Evolutionary conservation across 495 filamentous ascomycete genomes (phyloP), one percentile per base, ranked within the genome.

Genomic region (Podospora conica): DNA sequence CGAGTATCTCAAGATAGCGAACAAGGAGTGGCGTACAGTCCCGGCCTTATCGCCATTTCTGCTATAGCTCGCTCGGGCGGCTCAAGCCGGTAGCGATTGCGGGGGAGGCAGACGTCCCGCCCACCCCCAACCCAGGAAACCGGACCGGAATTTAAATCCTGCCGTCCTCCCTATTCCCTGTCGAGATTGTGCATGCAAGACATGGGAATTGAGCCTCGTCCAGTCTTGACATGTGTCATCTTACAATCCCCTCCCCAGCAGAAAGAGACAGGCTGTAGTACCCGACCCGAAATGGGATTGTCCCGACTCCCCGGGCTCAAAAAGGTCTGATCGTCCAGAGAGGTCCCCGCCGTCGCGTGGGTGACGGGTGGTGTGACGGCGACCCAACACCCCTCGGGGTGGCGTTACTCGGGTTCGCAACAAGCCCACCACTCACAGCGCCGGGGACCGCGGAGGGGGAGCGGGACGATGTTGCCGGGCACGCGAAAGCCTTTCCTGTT

Each of bases 321-420:
- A 40, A n/a, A 18, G n/a, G n/a, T n/a, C n/a, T n/a, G n/a, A n/a
- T 15, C 12, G 0, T 5, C 33, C 33, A 15, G 3, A 40, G 33
- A 5, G 12, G 1, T 18, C 33, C 5, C 33, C 33, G 33, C 33
- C 33, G 5, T 2, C 33, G 33, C 33, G 15, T 15, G 29, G 20
- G 2, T 9, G 55, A 25, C 4, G 21, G 12, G 11, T 23, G 21
- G 18, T 57, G 55, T 23, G 55, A 22, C 55, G 21, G 1, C 22
- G 9, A 3, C 55, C 21, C 9, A 21, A 11, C 33, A 22, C 60
- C 27, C 60, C 63, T 55, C 20, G 55, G 62, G 63, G 63, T 64
- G 21, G 63, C 22, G 10, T 10, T 58, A 64, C 23, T 64, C 54
- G 63, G 54, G 24, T 24, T 58, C 63, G 63, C 20, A 27, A 40